These are phyloP conservation scores for Casuarina cunninghamiana DNA, from an alignment of 306 rosid genomes.

Conservation along the genomic window DNA sequence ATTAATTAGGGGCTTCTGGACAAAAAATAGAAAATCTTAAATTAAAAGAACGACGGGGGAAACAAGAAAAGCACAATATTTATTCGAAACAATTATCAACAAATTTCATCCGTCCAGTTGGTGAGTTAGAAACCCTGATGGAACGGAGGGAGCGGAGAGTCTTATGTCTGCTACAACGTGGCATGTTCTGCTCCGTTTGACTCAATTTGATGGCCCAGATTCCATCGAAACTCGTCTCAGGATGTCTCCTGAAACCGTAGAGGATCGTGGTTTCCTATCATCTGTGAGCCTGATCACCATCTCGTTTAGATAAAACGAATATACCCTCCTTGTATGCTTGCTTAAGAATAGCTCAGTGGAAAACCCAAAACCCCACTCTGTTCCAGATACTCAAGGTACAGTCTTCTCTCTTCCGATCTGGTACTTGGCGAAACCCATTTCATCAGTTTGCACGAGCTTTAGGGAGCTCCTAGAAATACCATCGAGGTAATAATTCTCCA, in stretches of 20 bases:
- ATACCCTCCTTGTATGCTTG: background rate
- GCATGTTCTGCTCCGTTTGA: background rate
- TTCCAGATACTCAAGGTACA: background rate
- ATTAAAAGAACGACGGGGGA: too few relatives aligned
- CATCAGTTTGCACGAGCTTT: background rate
- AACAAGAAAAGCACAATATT: too few relatives aligned
- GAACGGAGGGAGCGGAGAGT: too few relatives aligned
- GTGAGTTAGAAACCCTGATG: too few relatives aligned
- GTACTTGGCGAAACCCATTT: background rate
- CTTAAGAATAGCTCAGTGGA: background rate
- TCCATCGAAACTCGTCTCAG: background rate
- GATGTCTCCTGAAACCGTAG: too few relatives aligned
- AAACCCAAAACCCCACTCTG: background rate
- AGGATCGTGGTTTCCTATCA: too few relatives aligned
- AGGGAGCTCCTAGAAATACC: background rate
- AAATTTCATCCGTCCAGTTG: too few relatives aligned
- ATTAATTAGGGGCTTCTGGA: too few relatives aligned
- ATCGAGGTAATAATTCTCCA: constrained; percentile 5
- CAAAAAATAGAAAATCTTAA: too few relatives aligned
- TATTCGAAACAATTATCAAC: too few relatives aligned
- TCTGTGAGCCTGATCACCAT: background rate
- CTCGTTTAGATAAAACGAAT: constrained; percentile 1
- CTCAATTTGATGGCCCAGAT: background rate
- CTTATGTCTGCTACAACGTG: background rate
- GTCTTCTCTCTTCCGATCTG: background rate